A percentile compares a stretch with the other conserved stretches of the same genome.
Conservation (phyloP, 371 early-diverging fungal species). For the Sporodiniella umbellata region DNA sequence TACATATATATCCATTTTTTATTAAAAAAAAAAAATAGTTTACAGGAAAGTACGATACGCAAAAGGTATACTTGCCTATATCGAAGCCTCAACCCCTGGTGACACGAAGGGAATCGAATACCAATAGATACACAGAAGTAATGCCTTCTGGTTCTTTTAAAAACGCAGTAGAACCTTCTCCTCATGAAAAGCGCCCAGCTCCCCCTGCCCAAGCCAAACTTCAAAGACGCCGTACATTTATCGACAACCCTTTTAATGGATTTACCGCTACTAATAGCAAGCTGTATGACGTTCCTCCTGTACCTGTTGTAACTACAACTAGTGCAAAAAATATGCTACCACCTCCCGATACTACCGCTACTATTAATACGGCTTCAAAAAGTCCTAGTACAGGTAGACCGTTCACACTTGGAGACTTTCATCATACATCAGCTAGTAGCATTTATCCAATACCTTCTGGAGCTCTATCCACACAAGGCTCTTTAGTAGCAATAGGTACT, state of each 20-base stretch:
- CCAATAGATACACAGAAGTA: slow-evolving; percentile 13
- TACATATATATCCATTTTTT: no score
- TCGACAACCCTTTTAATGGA: slow-evolving; percentile 62
- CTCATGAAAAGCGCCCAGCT: slow-evolving; percentile 4
- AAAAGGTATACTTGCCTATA: slow-evolving; percentile 1
- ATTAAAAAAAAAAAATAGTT: no score
- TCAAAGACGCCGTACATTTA: slow-evolving; percentile 46
- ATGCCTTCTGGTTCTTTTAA: not conserved
- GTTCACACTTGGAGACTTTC: slow-evolving; percentile 5
- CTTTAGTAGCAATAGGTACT: slow-evolving; percentile 52
- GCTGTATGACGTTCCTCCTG: slow-evolving; percentile 23
- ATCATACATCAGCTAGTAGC: slow-evolving; percentile 17
- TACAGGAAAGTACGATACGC: not conserved
- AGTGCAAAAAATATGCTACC: not conserved
- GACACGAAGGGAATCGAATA: slow-evolving; percentile 20
- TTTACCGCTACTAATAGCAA: slow-evolving; percentile 42
- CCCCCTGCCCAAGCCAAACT: slow-evolving; percentile 14
- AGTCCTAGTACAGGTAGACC: slow-evolving; percentile 8
- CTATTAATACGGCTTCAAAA: no score
- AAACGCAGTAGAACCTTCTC: not conserved
- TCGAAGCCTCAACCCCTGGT: slow-evolving; percentile 19
- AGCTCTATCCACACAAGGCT: slow-evolving; percentile 43
- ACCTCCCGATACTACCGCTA: no score
- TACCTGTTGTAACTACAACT: slow-evolving; percentile 3
- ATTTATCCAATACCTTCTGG: slow-evolving; percentile 13